Percentiles rank a stretch among this genome's conserved stretches.
Evolutionary conservation across 345 rosid genomes (phyloP).

Genomic region (Aquilaria sinensis): DNA sequence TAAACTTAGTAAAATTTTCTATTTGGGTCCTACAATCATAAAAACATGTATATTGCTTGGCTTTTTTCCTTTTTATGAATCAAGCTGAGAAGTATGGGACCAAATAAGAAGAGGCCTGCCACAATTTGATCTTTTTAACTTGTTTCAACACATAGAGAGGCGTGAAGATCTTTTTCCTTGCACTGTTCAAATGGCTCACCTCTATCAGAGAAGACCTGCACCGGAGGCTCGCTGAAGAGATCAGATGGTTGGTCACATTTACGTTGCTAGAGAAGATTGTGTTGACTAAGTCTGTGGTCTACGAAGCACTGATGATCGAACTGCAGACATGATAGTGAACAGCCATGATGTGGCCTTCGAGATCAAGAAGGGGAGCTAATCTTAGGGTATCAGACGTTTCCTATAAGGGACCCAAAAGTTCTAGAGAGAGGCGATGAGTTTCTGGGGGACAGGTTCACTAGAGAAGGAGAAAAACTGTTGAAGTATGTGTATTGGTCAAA

Average conservation of each 20-base stretch:
- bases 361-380: slow-evolving; percentile 45
- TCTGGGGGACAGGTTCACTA: slow-evolving; percentile 34
- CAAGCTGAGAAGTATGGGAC: slow-evolving; percentile 30
- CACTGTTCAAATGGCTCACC: slow-evolving; percentile 38
- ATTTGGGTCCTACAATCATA: too few species aligned
- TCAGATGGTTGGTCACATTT: slow-evolving; percentile 33
- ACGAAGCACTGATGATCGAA: slow-evolving; percentile 33
- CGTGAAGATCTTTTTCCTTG: slow-evolving; percentile 20
- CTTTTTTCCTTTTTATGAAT: slow-evolving; percentile 10
- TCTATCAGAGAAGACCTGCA: slow-evolving; percentile 28
- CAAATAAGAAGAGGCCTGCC: slow-evolving; percentile 35
- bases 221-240: slow-evolving; percentile 25
- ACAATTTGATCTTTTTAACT: slow-evolving; percentile 33
- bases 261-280: slow-evolving; percentile 29
- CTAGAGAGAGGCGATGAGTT: slow-evolving; percentile 31
- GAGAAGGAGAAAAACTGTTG: slow-evolving; percentile 32
- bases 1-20: too few species aligned
- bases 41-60: too few species aligned
- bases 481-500: slow-evolving; percentile 53
- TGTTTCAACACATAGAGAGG: slow-evolving; percentile 38
- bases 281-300: slow-evolving; percentile 41
- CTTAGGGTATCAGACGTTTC: slow-evolving; percentile 44
- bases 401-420: slow-evolving; percentile 32
- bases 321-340: slow-evolving; percentile 31
- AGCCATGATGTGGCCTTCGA: slow-evolving; percentile 39